Evolutionary conservation across 495 filamentous ascomycete species (phyloP).

Genomic region (Aspergillus carlsbadensis): DNA sequence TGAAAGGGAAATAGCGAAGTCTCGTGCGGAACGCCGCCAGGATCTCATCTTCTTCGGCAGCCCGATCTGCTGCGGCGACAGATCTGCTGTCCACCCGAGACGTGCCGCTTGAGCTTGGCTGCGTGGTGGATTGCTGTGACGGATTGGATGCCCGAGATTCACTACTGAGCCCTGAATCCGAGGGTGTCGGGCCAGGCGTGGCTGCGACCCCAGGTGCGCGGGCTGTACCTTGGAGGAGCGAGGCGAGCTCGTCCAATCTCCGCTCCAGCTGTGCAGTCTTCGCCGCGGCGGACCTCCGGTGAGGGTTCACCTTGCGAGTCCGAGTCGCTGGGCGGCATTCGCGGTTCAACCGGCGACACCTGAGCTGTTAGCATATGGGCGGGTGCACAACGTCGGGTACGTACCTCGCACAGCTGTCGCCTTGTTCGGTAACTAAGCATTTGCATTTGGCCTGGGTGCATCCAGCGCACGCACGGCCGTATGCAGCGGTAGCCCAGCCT

Average conservation of each 20-base stretch:
- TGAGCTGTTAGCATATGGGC: not conserved
- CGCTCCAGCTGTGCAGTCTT: slow-evolving; percentile 4
- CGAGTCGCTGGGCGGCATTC: slow-evolving; percentile 3
- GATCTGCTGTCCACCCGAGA: not conserved
- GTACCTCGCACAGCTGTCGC: slow-evolving; percentile 9
- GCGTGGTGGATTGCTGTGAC: not conserved
- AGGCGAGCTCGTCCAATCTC: slow-evolving; percentile 13
- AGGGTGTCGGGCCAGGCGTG: not conserved
- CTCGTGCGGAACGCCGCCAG: not conserved
- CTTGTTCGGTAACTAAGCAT: not conserved
- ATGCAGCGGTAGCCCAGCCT: not conserved
- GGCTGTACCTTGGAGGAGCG: not conserved
- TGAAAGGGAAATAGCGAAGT: slow-evolving; percentile 1
- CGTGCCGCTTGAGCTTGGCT: not conserved
- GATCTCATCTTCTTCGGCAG: not conserved
- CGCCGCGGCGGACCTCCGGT: not conserved
- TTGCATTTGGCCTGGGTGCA: slow-evolving; percentile 14
- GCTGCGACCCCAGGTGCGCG: not conserved
- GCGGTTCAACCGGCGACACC: slow-evolving; percentile 11
- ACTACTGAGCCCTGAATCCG: not conserved
- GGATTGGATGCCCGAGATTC: not conserved
- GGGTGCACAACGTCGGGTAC: not conserved
- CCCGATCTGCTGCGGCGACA: not conserved
- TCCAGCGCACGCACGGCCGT: slow-evolving; percentile 11
- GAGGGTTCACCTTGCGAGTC: not conserved